A percentile compares a stretch with the other conserved stretches of the same genome.
Evolutionary conservation across 352 stramenopile species (phyloP).

Genomic region (Globisporangium uncinulatum): DNA sequence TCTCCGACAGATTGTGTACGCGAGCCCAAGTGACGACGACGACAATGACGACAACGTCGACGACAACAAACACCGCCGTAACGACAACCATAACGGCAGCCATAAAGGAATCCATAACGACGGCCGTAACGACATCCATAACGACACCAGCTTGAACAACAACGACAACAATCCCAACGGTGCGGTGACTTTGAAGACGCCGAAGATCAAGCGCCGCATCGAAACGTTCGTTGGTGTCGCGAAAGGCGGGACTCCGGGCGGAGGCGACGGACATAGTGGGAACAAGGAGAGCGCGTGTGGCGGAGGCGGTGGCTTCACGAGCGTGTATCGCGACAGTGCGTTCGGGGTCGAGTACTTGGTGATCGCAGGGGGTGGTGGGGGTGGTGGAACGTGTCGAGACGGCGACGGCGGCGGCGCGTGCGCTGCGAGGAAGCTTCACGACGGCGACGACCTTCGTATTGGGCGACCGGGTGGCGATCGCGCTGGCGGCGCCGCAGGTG

Average conservation of each 20-base stretch:
- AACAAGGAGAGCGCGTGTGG: conserved; percentile 71
- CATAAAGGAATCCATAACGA: background rate
- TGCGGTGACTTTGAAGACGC: conserved; percentile 2
- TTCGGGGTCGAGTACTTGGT: conserved; percentile 66
- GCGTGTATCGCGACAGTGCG: conserved; percentile 55
- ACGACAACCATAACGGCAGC: too few relatives aligned
- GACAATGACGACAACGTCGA: background rate
- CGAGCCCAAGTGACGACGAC: conserved; percentile 20
- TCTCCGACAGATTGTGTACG: conserved; percentile 28
- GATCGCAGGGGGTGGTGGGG: conserved; percentile 56
- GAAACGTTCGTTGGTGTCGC: conserved; percentile 41
- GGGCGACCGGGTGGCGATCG: conserved; percentile 33
- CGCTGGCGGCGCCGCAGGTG: conserved; percentile 37
- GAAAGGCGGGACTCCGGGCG: conserved; percentile 39
- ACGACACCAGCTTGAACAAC: background rate
- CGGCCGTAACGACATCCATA: too few relatives aligned
- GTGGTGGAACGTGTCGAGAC: conserved; percentile 61
- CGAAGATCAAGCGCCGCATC: conserved; percentile 22
- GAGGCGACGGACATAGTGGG: conserved; percentile 48
- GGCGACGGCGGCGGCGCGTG: conserved; percentile 36
- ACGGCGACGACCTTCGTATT: conserved; percentile 49
- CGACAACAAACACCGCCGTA: background rate
- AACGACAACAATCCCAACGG: background rate
- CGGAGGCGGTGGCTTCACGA: conserved; percentile 63
- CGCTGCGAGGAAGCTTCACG: conserved; percentile 15